Conservation (phyloP, 352 stramenopile species). For the Phytophthora citrophthora region DNA sequence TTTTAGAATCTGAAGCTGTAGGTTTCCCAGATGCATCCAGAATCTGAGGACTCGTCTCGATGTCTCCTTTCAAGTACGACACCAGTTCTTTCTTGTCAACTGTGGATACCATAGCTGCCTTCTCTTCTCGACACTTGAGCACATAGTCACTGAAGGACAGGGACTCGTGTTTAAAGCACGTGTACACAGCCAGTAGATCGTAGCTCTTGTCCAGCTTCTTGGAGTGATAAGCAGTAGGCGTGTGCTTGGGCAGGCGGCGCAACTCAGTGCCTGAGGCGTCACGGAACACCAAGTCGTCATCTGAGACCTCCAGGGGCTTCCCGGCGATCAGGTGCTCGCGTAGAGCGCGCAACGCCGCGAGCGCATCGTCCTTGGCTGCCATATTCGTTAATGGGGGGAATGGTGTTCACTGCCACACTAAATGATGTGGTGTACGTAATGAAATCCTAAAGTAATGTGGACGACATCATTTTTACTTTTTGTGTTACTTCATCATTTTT, state of each 20-base stretch:
- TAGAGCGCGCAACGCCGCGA: slow-evolving; percentile 55
- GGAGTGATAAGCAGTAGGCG: slow-evolving; percentile 77
- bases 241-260: slow-evolving; percentile 67
- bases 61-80: slow-evolving; percentile 85
- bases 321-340: slow-evolving; percentile 79
- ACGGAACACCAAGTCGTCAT: slow-evolving; percentile 64
- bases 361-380: slow-evolving; percentile 18
- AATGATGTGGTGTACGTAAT: too few relatives aligned
- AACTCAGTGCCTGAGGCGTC: slow-evolving; percentile 57
- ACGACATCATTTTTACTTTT: too few relatives aligned
- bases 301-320: slow-evolving; percentile 62
- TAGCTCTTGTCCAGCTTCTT: slow-evolving; percentile 88
- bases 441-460: too few relatives aligned
- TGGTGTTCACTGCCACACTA: too few relatives aligned
- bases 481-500: too few relatives aligned
- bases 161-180: slow-evolving; percentile 77
- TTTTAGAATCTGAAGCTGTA: slow-evolving; percentile 5
- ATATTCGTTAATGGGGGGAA: not conserved
- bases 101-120: slow-evolving; percentile 82
- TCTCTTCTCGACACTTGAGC: slow-evolving; percentile 79
- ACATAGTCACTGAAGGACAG: slow-evolving; percentile 88
- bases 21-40: slow-evolving; percentile 31
- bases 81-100: slow-evolving; percentile 91
- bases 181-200: slow-evolving; percentile 81
- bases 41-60: slow-evolving; percentile 80